Evolutionary conservation across 2,329 filamentous ascomycete genomes (phyloP), one percentile per base, ranked within the genome.

Genomic region (Neofusicoccum sp.): DNA sequence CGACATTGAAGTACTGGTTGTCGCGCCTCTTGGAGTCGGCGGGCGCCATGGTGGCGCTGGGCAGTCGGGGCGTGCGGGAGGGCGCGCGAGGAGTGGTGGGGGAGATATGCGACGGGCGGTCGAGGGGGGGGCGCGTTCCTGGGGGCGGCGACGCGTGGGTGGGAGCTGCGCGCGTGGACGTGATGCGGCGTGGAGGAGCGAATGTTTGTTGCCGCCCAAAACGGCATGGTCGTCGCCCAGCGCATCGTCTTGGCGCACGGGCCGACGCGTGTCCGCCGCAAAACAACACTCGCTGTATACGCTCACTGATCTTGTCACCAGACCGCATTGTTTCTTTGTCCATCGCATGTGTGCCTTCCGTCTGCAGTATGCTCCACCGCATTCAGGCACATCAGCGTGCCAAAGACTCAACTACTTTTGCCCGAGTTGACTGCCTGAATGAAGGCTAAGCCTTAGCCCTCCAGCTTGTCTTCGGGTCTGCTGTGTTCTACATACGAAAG

Each of bases 1-100:
- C 74, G 41, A 75, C 69, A 65, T 76, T 67, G 65, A 74, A 76
- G 65, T 68, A 76, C 44, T 75, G 68, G 43, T 75, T 75, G 49
- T 73, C 73, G 69, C 73, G 73, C 63, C 67, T 70, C 63, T 74
- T 73, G 20, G 68, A 66, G 38, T 65, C 63, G 33, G 60, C 49
- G 3, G 73, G 72, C 62, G 73, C 71, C 73, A 75, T 75, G 56
- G 56, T 20, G 51, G 36, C 36, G 51, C 36, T n/a, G 7, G 14
- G 4, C 4, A 20, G 14, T 31, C 14, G 36, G 36, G 8, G 12
- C 2, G 6, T 16, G 24, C 4, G 49, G 34, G n/a, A 34, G 28
- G 16, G 34, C 31, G 36, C n/a, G n/a, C n/a, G 11, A 12, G 14
- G 24, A 9, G 49, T 1, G 14, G 3, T 30, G 24, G 11, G 24